Conservation (phyloP, 2,329 filamentous ascomycete species). For the Fusarium caatingaense region DNA sequence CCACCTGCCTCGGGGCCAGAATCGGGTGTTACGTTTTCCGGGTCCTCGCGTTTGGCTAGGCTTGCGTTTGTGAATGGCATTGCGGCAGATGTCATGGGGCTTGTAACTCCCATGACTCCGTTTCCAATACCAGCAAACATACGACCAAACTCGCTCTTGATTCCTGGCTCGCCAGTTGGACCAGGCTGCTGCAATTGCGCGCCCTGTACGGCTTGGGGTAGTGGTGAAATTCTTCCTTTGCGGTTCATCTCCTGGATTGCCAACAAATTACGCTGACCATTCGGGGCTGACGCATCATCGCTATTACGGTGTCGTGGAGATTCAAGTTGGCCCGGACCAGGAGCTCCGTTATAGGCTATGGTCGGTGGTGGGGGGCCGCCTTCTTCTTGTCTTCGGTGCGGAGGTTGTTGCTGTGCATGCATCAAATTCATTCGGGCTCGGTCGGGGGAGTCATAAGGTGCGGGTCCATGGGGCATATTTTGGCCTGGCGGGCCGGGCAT, state of each 20-base stretch:
- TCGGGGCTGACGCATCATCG: constrained; percentile 67
- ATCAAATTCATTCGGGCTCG: constrained; percentile 58
- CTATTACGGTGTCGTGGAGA: constrained; percentile 52
- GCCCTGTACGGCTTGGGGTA: constrained; percentile 94
- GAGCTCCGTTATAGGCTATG: constrained; percentile 60
- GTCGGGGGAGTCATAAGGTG: constrained; percentile 63
- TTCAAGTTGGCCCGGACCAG: constrained; percentile 56
- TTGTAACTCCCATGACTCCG: constrained; percentile 65
- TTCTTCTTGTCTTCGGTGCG: constrained; percentile 61
- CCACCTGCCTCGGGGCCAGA: constrained; percentile 54
- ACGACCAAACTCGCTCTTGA: constrained; percentile 93
- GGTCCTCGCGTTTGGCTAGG: constrained; percentile 65
- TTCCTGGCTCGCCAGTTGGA: constrained; percentile 84
- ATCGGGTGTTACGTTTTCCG: constrained; percentile 59
- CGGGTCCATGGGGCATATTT: constrained; percentile 40
- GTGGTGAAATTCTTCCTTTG: constrained; percentile 84
- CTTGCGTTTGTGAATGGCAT: constrained; percentile 61
- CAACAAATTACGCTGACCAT: constrained; percentile 72
- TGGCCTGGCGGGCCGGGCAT: constrained; percentile 50
- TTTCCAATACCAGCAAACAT: constrained; percentile 93
- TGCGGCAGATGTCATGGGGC: constrained; percentile 58
- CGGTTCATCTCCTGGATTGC: constrained; percentile 84
- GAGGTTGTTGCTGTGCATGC: constrained; percentile 51
- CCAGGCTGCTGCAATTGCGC: constrained; percentile 84
- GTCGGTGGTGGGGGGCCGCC: constrained; percentile 61